Conservation (phyloP, 164 flowering plant genomes). For the Saururus chinensis region DNA sequence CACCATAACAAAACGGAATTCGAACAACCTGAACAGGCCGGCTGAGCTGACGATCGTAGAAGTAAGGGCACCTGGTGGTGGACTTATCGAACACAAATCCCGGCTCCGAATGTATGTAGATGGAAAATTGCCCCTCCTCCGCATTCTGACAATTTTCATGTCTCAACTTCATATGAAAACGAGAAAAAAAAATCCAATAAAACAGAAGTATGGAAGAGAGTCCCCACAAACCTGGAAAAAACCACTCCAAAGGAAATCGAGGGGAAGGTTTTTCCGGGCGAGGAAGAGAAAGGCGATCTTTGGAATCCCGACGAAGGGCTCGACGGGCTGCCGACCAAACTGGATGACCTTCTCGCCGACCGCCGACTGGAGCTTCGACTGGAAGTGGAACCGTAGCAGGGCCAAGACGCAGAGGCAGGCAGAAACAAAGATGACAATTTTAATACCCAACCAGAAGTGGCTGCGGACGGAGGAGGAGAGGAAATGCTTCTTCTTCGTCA, state of each 20-base stretch:
- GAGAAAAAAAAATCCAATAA: not conserved
- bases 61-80: conserved; percentile 55
- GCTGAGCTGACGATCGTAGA: conserved; percentile 56
- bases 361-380: conserved; percentile 1
- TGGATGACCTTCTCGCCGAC: not conserved
- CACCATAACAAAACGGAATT: not conserved
- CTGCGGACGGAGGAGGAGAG: not conserved
- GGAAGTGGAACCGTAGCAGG: conserved; percentile 31
- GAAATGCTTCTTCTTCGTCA: not conserved
- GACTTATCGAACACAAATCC: conserved; percentile 73
- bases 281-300: conserved; percentile 83
- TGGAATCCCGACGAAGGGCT: conserved; percentile 33
- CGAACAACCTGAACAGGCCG: conserved; percentile 51
- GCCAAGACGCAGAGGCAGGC: conserved; percentile 30
- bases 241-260: conserved; percentile 86
- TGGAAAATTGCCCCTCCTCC: conserved; percentile 50
- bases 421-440: conserved; percentile 32
- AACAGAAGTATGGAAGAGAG: not conserved
- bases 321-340: not conserved
- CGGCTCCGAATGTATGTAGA: conserved; percentile 76
- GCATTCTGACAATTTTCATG: conserved; percentile 13
- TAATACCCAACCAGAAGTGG: conserved; percentile 21
- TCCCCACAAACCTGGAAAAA: conserved; percentile 30
- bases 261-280: conserved; percentile 57
- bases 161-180: not conserved